These are phyloP conservation scores for Coemansia sp. DNA, from an alignment of 192 early-diverging fungal species.

Conservation along the genomic window DNA sequence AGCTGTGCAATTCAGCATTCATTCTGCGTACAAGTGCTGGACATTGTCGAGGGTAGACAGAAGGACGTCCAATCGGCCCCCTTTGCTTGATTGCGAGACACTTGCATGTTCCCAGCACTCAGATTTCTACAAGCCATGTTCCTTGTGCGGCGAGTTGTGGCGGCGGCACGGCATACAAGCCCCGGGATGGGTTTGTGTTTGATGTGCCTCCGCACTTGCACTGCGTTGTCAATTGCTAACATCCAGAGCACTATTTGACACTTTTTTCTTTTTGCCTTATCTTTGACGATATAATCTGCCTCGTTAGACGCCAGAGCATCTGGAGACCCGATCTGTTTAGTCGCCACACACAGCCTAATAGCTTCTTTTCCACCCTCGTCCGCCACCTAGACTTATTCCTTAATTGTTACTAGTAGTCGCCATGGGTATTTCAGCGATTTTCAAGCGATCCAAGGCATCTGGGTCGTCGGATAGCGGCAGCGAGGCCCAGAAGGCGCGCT, in stretches of 20 bases:
- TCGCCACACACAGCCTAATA: neutral
- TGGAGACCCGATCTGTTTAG: neutral
- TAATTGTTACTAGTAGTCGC: constrained; percentile 4
- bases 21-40: neutral
- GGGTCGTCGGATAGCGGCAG: constrained; percentile 3
- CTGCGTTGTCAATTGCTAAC: constrained; percentile 1
- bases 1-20: neutral
- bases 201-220: constrained; percentile 7
- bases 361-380: neutral
- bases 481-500: constrained; percentile 13
- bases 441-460: constrained; percentile 38
- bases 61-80: neutral
- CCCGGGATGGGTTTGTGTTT: neutral
- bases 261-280: neutral
- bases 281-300: constrained; percentile 2
- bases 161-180: constrained; percentile 6
- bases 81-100: neutral
- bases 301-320: neutral
- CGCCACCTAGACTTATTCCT: neutral
- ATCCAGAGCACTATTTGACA: constrained; percentile 12
- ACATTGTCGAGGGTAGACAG: neutral
- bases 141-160: constrained; percentile 2
- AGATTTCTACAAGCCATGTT: constrained; percentile 22
- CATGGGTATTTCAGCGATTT: constrained; percentile 54
- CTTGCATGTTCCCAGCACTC: constrained; percentile 1